phyloP scores from a whole-genome alignment of 1,284 basidiomycete genomes.

The Malassezia restricta region DNA sequence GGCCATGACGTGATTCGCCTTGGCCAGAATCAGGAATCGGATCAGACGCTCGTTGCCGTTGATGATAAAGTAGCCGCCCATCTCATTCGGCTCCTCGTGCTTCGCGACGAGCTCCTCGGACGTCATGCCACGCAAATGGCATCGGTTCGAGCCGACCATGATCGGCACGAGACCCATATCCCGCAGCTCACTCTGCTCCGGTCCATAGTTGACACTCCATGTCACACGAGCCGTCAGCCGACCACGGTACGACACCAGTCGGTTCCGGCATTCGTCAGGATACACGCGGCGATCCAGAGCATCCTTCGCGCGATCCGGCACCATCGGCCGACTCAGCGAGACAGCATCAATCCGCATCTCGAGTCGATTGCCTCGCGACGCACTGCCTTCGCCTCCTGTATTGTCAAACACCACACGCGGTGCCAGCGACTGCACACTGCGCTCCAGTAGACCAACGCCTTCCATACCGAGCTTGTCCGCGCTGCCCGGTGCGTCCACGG shows the following conservation, averaged over 20 bases:
- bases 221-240: slow-evolving; percentile 78
- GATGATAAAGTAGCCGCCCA: slow-evolving; percentile 96
- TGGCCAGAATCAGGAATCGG: slow-evolving; percentile 84
- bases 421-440: slow-evolving; percentile 71
- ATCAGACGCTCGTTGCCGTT: slow-evolving; percentile 99
- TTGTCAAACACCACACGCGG: slow-evolving; percentile 82
- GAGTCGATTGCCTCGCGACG: slow-evolving; percentile 46
- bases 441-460: slow-evolving; percentile 65
- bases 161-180: slow-evolving; percentile 88
- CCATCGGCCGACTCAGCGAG: slow-evolving; percentile 71
- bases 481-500: slow-evolving; percentile 23
- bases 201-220: slow-evolving; percentile 69
- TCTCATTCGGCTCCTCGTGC: slow-evolving; percentile 95
- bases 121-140: slow-evolving; percentile 73
- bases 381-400: slow-evolving; percentile 45
- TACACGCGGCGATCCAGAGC: slow-evolving; percentile 68
- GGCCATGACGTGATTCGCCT: slow-evolving; percentile 76
- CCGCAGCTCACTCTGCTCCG: slow-evolving; percentile 62
- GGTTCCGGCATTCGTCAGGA: slow-evolving; percentile 61
- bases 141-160: slow-evolving; percentile 95
- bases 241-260: slow-evolving; percentile 79
- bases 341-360: slow-evolving; percentile 72
- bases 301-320: slow-evolving; percentile 67
- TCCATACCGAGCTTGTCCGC: slow-evolving; percentile 62
- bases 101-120: slow-evolving; percentile 74